Evolutionary conservation across 495 filamentous ascomycete species (phyloP), one percentile per base, ranked within the genome.

Genomic region (Penicillium arizonense): DNA sequence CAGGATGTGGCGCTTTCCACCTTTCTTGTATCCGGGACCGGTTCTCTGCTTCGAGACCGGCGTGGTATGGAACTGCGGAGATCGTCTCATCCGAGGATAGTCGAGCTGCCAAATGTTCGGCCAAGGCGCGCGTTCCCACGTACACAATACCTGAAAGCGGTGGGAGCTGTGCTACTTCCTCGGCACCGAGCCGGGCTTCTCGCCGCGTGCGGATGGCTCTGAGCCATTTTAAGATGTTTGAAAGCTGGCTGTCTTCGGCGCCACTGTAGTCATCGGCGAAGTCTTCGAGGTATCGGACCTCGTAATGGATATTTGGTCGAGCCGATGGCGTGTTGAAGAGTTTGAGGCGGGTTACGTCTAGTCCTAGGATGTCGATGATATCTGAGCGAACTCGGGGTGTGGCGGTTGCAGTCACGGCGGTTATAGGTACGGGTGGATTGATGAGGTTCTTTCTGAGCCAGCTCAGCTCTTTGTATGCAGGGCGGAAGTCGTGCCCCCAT

Each of bases 401-500:
- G 13, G 93, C 93, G 1, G 93, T 96, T 3, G 93, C 93, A 0
- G 93, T 97, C 14, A 96, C 78, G 42, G 90, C 93, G 56, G 91
- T 96, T 28, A 97, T 86, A 20, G 93, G 91, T 1, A 96, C 89
- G 24, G 86, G 76, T 0, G 91, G 91, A 52, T 89, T 88, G n/a
- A 79, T 82, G 14, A 85, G 76, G 18, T 83, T 83, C 24, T 80
- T 75, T 53, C 87, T 89, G 74, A 97, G 96, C 84, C 88, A 96
- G 6, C 83, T 84, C n/a, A 97, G 80, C 21, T 86, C 79, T 58
- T 90, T 89, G 70, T 96, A 97, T 30, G 90, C 86, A 14, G 87
- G 88, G n/a, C 93, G 87, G 62, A 97, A 97, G 67, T 97, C 93
- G 65, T 97, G 92, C 14, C 93, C 93, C 93, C 93, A 97, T 84